Base-by-base conservation (phyloP, 805 yeast species). In the Wickerhamiella nectarea region DNA sequence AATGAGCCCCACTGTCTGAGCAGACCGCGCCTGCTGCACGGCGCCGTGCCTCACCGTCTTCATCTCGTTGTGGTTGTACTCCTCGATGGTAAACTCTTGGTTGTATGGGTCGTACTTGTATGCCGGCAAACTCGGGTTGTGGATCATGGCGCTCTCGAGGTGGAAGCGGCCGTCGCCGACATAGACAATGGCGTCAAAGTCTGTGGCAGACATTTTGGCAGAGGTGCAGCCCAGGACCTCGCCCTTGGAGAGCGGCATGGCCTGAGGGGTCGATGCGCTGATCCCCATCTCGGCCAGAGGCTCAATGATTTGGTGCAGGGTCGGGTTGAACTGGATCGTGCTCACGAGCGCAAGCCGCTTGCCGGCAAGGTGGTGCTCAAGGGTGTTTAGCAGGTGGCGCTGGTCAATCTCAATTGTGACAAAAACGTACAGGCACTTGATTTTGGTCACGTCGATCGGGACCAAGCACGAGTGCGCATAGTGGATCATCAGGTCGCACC, bases 81-180 rank as follows among this genome's bases (percentile, higher is more conserved):
- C 72, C 60, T 91, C 98, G 37, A 80, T 64, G 1, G 98, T 87
- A 62, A 91, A 85, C 57, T 82, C 86, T 49, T 94, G 70, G 14
- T 86, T 81, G 59, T 91, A 91, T 9, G 98, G 98, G 58, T 91
- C 98, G 59, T 91, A 91, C 54, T 95, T 74, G 61, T 68, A 91
- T 0, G 97, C 97, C 0, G 93, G 93, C 14, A 89, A 72, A 4
- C 75, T 75, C 0, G 98, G 98, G 57, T 91, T 91, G 61, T 87
- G 97, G 45, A 91, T 91, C 97, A 91, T 89, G 5, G 96, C 85
- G 41, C 89, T 76, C 58, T 91, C 98, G 36, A 91, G 66, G 61
- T 91, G 98, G 64, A 91, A 91, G 41, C 98, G 66, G 11, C 98
- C 98, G 62, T 91, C 98, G 26, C 98, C 98, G 18, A 91, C 69